phyloP scores from a whole-genome alignment of 192 early-diverging fungal species.

The Spizellomyces sp. region DNA sequence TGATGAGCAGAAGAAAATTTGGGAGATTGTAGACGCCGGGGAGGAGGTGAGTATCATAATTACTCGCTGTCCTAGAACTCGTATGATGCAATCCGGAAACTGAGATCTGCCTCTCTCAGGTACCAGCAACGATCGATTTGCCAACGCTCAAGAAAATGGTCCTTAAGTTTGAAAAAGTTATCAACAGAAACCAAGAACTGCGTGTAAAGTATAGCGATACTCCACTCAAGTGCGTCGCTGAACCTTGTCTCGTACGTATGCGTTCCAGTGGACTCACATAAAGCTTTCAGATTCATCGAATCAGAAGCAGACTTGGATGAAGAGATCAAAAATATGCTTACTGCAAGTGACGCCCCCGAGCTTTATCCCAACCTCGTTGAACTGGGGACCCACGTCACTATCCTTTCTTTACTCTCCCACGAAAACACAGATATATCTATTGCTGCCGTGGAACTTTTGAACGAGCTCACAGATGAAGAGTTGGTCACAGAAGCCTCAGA shows the following conservation, averaged over 20 bases:
- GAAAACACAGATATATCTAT: constrained; percentile 94
- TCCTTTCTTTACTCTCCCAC: constrained; percentile 81
- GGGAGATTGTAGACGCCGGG: constrained; percentile 82
- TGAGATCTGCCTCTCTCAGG: constrained; percentile 4
- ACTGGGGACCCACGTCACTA: constrained; percentile 61
- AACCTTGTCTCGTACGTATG: not conserved
- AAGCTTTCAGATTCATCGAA: constrained; percentile 73
- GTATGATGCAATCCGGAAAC: not conserved
- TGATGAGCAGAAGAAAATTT: constrained; percentile 71
- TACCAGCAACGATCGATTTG: constrained; percentile 66
- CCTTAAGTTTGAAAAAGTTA: constrained; percentile 79
- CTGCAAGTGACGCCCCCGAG: constrained; percentile 78
- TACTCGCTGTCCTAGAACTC: not conserved
- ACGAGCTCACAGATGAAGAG: constrained; percentile 92
- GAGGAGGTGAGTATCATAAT: constrained; percentile 65
- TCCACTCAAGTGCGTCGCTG: constrained; percentile 52
- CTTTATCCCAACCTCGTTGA: constrained; percentile 74
- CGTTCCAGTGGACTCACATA: not conserved
- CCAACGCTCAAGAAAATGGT: constrained; percentile 73
- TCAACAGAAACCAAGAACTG: constrained; percentile 86
- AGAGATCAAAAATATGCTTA: constrained; percentile 76
- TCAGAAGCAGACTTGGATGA: constrained; percentile 95
- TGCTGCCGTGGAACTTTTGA: constrained; percentile 80
- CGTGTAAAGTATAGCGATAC: constrained; percentile 78
- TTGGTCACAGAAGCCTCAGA: constrained; percentile 56